Percentiles rank a stretch among this genome's conserved stretches.
Conservation (phyloP, 2,329 filamentous ascomycete genomes). For the Cercospora sp. region DNA sequence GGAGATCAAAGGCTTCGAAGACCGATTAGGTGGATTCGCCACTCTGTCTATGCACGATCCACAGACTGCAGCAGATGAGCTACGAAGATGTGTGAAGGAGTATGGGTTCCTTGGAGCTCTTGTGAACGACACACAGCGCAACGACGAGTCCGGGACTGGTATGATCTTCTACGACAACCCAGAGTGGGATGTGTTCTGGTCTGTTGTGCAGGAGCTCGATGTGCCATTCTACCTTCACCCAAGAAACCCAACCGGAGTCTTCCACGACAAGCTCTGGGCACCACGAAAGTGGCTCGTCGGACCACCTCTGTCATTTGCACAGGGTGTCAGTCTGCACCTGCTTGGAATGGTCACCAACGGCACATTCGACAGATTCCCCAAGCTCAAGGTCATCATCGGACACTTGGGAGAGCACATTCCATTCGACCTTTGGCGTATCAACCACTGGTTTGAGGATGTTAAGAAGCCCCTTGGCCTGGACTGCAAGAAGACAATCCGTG, state of each 20-base stretch:
- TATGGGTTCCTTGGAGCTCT: conserved; percentile 42
- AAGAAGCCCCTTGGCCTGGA: conserved; percentile 53
- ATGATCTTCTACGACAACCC: conserved; percentile 65
- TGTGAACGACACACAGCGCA: conserved; percentile 50
- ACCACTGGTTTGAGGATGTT: conserved; percentile 56
- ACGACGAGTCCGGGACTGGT: conserved; percentile 58
- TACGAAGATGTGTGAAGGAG: conserved; percentile 56
- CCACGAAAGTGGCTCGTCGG: conserved; percentile 62
- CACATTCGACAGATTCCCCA: conserved; percentile 52
- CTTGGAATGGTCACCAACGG: conserved; percentile 55
- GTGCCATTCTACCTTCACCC: conserved; percentile 67
- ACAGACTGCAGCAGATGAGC: conserved; percentile 51
- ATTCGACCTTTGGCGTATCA: conserved; percentile 52
- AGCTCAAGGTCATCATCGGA: conserved; percentile 50
- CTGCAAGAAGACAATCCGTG: conserved; percentile 51
- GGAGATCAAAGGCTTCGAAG: conserved; percentile 44
- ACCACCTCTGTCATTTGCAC: conserved; percentile 59
- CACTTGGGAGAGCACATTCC: conserved; percentile 54
- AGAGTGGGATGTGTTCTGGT: conserved; percentile 64
- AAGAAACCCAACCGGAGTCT: conserved; percentile 47
- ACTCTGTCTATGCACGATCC: conserved; percentile 53
- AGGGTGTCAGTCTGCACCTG: conserved; percentile 60
- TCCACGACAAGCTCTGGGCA: conserved; percentile 60
- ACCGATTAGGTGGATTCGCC: conserved; percentile 50
- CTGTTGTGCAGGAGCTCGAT: conserved; percentile 58